phyloP scores from a whole-genome alignment of 83 land plant species.

The Diphasiastrum complanatum region DNA sequence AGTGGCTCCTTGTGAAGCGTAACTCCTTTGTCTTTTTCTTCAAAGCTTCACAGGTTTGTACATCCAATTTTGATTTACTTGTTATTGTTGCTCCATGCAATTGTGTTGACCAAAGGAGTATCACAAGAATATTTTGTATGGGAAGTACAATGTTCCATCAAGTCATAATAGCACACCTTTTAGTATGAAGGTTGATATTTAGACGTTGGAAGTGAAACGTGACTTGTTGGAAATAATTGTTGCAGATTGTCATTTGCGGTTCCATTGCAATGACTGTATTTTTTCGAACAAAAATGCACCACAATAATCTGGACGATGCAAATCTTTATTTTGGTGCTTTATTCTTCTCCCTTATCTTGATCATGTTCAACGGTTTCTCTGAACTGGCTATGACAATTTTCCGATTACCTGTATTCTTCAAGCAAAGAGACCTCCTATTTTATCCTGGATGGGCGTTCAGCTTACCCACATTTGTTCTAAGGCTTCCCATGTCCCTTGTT shows the following conservation, averaged over 20 bases:
- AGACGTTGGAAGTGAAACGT: too few species aligned
- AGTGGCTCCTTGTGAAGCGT: conserved; percentile 68
- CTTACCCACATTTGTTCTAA: conserved; percentile 45
- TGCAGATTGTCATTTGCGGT: conserved; percentile 28
- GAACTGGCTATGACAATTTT: conserved; percentile 46
- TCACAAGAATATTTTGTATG: too few species aligned
- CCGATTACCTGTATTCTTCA: conserved; percentile 56
- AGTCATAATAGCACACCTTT: too few species aligned
- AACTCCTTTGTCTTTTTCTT: conserved; percentile 65
- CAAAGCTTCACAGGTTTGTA: conserved; percentile 47
- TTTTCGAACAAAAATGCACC: conserved; percentile 37
- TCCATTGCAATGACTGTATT: conserved; percentile 25
- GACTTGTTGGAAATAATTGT: conserved; percentile 18
- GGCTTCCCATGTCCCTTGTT: conserved; percentile 43
- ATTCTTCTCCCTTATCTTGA: conserved; percentile 37
- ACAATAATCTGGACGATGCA: conserved; percentile 6
- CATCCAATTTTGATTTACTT: conserved; percentile 1
- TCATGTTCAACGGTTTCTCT: conserved; percentile 47
- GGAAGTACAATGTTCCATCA: too few species aligned
- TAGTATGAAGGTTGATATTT: too few species aligned
- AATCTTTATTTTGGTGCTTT: conserved; percentile 40
- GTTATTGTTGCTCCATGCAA: background rate
- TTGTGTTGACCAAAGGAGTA: too few species aligned
- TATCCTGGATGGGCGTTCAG: conserved; percentile 72
- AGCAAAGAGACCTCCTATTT: conserved; percentile 48